Conservation (phyloP, 495 filamentous ascomycete species). For the Aspergillus cristatus region DNA sequence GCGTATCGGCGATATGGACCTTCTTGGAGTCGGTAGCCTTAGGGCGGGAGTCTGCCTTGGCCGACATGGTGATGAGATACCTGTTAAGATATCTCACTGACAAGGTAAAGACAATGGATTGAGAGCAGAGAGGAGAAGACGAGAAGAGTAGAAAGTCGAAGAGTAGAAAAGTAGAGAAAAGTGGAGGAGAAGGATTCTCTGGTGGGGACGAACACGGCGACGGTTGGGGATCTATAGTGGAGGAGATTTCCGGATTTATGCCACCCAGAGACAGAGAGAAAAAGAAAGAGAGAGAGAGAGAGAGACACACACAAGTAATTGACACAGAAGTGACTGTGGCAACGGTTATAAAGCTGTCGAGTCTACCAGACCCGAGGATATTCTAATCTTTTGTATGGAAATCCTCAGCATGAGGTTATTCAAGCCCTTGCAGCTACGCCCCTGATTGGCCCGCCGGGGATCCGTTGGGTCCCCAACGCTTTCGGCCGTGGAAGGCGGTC, state of each 20-base stretch:
- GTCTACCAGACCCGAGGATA: no score
- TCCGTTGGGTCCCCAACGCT: conserved; percentile 23
- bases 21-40: conserved; percentile 41
- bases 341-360: no score
- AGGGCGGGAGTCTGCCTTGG: conserved; percentile 28
- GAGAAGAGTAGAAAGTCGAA: conserved; percentile 4
- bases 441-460: conserved; percentile 2
- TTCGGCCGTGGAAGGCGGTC: conserved; percentile 11
- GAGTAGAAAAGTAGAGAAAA: conserved; percentile 1
- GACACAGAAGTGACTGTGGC: no score
- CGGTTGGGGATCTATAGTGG: not conserved
- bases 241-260: no score
- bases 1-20: conserved; percentile 49
- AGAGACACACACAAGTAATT: no score
- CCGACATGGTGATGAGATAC: conserved; percentile 21
- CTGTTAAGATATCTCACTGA: not conserved
- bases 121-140: conserved; percentile 2
- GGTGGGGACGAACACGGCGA: conserved; percentile 4
- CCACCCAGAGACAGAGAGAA: not conserved
- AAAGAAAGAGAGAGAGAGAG: not conserved
- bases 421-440: no score
- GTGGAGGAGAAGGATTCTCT: conserved; percentile 1
- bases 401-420: no score
- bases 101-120: not conserved
- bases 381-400: no score